Evolutionary conservation across 2,329 filamentous ascomycete genomes (phyloP).

Genomic region (Botrytis fragariae): DNA sequence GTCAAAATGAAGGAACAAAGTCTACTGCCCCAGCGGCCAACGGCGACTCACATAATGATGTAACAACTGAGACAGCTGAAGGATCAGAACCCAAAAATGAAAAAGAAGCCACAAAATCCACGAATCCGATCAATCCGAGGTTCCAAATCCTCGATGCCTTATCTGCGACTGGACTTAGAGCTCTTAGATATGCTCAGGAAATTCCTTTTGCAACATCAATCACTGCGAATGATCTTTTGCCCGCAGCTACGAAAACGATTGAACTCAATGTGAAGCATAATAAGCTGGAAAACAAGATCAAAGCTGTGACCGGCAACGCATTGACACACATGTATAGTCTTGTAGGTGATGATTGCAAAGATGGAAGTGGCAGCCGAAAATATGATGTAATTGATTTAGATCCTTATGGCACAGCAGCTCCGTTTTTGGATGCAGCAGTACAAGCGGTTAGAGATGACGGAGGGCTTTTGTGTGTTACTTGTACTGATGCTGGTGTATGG

Average conservation of each 20-base stretch:
- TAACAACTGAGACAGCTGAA: not conserved
- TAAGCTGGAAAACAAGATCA: slow-evolving; percentile 66
- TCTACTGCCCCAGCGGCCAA: not conserved
- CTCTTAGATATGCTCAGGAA: slow-evolving; percentile 87
- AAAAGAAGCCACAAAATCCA: slow-evolving; percentile 3
- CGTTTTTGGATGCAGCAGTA: slow-evolving; percentile 87
- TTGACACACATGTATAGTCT: slow-evolving; percentile 88
- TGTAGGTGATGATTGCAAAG: slow-evolving; percentile 43
- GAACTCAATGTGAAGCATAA: slow-evolving; percentile 84
- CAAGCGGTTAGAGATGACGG: slow-evolving; percentile 82
- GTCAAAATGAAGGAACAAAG: not conserved
- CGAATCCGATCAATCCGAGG: slow-evolving; percentile 31
- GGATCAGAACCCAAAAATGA: not conserved
- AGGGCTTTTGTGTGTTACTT: slow-evolving; percentile 90
- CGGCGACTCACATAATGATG: not conserved
- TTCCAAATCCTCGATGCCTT: slow-evolving; percentile 94
- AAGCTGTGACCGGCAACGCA: slow-evolving; percentile 75
- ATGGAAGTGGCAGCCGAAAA: slow-evolving; percentile 49
- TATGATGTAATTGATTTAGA: slow-evolving; percentile 97
- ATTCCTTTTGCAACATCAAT: slow-evolving; percentile 79
- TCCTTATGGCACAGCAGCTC: slow-evolving; percentile 89
- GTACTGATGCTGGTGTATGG: slow-evolving; percentile 93
- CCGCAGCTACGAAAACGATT: slow-evolving; percentile 75
- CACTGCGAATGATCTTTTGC: slow-evolving; percentile 86
- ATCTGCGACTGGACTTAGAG: slow-evolving; percentile 88